These are phyloP conservation scores for Phytopythium ostracodes DNA, from an alignment of 352 stramenopile species.

Conservation along the genomic window DNA sequence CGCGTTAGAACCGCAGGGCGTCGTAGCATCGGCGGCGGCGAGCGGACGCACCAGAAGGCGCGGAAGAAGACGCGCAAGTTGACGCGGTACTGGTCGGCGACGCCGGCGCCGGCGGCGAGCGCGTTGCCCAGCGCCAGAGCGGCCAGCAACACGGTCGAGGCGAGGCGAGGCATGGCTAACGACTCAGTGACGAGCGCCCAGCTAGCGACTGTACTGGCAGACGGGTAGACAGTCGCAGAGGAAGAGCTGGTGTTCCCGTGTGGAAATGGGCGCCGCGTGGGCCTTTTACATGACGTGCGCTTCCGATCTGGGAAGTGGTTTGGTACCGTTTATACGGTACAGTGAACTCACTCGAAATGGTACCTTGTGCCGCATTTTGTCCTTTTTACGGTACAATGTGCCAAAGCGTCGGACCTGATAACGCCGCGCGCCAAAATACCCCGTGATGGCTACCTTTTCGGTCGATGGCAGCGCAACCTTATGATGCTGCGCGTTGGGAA, in stretches of 20 bases:
- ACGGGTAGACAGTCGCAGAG: no score
- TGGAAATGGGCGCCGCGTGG: constrained; percentile 1
- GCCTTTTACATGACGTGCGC: neutral
- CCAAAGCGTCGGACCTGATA: neutral
- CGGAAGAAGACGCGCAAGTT: constrained; percentile 66
- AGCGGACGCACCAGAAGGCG: constrained; percentile 53
- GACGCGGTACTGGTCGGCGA: constrained; percentile 41
- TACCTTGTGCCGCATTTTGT: neutral
- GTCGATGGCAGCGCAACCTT: neutral
- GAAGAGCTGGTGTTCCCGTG: neutral
- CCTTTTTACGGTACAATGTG: neutral
- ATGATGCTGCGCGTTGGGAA: neutral
- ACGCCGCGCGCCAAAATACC: neutral
- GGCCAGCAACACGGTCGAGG: constrained; percentile 19
- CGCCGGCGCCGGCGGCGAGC: constrained; percentile 10
- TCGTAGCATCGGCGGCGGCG: neutral
- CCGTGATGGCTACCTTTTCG: neutral
- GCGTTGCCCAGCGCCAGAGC: constrained; percentile 9
- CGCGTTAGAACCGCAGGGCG: neutral
- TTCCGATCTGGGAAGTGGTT: neutral
- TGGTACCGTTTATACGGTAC: neutral
- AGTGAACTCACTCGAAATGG: neutral
- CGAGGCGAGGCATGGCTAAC: neutral
- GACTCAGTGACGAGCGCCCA: no score
- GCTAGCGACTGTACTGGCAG: no score